phyloP scores from a whole-genome alignment of 495 filamentous ascomycete species.

The Talaromyces trachyspermus region DNA sequence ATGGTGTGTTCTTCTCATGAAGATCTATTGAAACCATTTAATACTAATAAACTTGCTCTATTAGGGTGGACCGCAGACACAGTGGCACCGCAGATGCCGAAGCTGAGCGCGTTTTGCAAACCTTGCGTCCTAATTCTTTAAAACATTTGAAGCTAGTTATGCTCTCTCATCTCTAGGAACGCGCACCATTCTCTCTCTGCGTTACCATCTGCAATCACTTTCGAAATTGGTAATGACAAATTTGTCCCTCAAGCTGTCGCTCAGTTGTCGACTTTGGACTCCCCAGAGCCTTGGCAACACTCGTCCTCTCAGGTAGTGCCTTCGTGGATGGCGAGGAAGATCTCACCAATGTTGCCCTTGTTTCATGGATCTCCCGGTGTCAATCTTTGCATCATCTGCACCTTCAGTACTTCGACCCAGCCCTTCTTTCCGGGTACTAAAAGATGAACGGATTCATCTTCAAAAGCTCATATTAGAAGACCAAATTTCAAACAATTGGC shows the following conservation, averaged over 20 bases:
- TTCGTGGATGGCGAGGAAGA: no score
- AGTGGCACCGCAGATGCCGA: conserved; percentile 14
- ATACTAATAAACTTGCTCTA: not conserved
- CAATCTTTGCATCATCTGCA: conserved; percentile 42
- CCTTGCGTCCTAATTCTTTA: conserved; percentile 27
- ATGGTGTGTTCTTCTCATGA: conserved; percentile 26
- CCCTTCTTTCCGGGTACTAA: conserved; percentile 45
- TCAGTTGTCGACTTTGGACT: conserved; percentile 29
- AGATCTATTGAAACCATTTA: not conserved
- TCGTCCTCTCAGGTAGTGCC: conserved; percentile 49
- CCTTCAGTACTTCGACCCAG: conserved; percentile 43
- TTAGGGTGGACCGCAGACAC: conserved; percentile 7
- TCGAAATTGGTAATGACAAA: conserved; percentile 45
- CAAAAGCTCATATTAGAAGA: conserved; percentile 42
- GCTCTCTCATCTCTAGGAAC: conserved; percentile 42
- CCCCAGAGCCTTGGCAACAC: conserved; percentile 44
- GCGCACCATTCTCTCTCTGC: conserved; percentile 52
- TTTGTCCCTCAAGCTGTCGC: conserved; percentile 39
- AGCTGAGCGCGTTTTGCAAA: not conserved
- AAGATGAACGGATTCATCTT: conserved; percentile 41
- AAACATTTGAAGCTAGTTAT: conserved; percentile 47
- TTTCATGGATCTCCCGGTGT: conserved; percentile 40
- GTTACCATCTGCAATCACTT: conserved; percentile 49
- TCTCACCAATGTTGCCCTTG: conserved; percentile 42
- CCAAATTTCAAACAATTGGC: conserved; percentile 28